Percentiles rank a stretch among this genome's conserved stretches.
Evolutionary conservation across 805 yeast species (phyloP).

Genomic region (Myxozyma nipponensis): DNA sequence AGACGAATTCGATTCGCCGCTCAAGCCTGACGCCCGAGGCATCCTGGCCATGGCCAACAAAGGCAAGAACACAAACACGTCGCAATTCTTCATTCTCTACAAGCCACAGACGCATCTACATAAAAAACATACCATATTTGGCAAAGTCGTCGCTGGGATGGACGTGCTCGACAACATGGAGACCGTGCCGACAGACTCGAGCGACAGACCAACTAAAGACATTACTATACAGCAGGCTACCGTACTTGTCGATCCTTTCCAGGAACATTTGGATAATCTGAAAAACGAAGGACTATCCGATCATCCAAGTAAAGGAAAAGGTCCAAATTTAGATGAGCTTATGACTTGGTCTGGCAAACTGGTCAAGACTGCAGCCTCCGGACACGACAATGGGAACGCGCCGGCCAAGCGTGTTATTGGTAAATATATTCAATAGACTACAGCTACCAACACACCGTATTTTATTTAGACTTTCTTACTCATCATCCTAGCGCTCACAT

Average conservation of each 20-base stretch:
- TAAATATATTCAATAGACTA: background rate
- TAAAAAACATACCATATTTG: conserved; percentile 57
- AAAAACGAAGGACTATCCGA: conserved; percentile 3
- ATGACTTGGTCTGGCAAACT: conserved; percentile 24
- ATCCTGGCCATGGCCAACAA: conserved; percentile 87
- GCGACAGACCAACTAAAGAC: conserved; percentile 23
- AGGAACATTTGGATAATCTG: conserved; percentile 19
- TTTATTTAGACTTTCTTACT: too few species aligned
- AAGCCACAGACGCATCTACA: conserved; percentile 65
- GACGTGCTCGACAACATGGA: conserved; percentile 50
- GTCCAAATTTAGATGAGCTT: conserved; percentile 6
- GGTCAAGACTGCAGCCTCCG: background rate
- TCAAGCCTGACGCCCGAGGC: conserved; percentile 75
- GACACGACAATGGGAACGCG: background rate
- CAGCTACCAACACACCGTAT: too few species aligned
- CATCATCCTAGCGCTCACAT: too few species aligned
- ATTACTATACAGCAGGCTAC: conserved; percentile 19
- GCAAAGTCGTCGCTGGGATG: conserved; percentile 49
- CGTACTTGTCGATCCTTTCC: conserved; percentile 29
- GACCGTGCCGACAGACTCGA: conserved; percentile 12
- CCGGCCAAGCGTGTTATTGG: background rate
- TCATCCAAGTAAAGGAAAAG: background rate
- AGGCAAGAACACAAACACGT: conserved; percentile 89
- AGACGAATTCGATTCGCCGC: conserved; percentile 52
- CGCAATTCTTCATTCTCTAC: conserved; percentile 84